phyloP scores from a whole-genome alignment of 2,329 filamentous ascomycete species.

The Aphanoascus verrucosus region DNA sequence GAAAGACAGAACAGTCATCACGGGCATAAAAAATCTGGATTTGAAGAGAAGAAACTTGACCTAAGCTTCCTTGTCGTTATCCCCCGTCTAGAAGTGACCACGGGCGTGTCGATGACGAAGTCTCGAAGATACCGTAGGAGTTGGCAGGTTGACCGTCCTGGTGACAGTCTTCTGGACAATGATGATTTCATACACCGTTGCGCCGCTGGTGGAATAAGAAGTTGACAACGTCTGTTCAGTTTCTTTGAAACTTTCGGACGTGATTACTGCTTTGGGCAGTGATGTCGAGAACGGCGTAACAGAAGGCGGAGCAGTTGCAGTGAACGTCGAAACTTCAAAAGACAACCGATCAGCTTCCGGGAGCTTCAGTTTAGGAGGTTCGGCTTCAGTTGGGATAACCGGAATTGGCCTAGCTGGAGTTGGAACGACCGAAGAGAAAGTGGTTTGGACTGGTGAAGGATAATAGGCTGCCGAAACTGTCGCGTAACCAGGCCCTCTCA shows the following conservation, averaged over 20 bases:
- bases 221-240: conserved; percentile 9
- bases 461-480: not conserved
- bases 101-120: not conserved
- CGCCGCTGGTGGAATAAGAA: conserved; percentile 12
- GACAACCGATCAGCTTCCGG: not conserved
- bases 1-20: not conserved
- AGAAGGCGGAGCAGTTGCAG: not conserved
- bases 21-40: conserved; percentile 1
- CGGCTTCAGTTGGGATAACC: too few species aligned
- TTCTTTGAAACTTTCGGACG: not conserved
- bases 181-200: conserved; percentile 14
- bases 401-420: too few species aligned
- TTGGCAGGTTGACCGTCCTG: not conserved
- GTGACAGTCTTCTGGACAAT: conserved; percentile 13
- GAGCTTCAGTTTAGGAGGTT: not conserved
- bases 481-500: conserved; percentile 33
- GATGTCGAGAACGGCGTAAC: too few species aligned
- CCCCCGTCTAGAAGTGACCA: not conserved
- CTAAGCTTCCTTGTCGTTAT: not conserved
- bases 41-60: not conserved
- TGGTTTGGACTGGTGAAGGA: not conserved
- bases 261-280: not conserved
- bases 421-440: not conserved
- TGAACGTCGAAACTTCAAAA: not conserved
- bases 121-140: not conserved